phyloP scores from a whole-genome alignment of 495 filamentous ascomycete species.

The Xylona heveae region DNA sequence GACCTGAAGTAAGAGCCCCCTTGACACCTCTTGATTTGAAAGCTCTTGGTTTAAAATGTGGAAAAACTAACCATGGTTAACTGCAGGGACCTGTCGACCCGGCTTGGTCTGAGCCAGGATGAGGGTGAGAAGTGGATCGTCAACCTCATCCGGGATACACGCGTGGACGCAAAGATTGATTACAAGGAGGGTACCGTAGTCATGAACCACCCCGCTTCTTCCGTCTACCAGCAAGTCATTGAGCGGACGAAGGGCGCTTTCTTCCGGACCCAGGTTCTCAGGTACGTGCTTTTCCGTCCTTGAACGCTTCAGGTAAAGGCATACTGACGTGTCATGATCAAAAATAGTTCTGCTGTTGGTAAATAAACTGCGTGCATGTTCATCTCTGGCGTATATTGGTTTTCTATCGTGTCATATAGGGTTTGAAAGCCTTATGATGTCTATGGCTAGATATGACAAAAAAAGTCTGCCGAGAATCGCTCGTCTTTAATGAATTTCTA shows the following conservation, averaged over 20 bases:
- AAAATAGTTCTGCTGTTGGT: no score
- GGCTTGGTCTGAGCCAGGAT: conserved; percentile 72
- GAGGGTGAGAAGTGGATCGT: conserved; percentile 99
- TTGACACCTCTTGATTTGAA: not conserved
- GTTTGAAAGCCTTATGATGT: no score
- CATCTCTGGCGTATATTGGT: no score
- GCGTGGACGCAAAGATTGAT: conserved; percentile 96
- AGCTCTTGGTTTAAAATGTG: not conserved
- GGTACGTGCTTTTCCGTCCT: no score
- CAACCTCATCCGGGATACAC: conserved; percentile 91
- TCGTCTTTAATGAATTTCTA: no score
- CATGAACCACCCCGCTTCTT: conserved; percentile 98
- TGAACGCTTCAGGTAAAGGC: no score
- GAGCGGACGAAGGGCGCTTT: conserved; percentile 90
- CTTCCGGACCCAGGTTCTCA: no score
- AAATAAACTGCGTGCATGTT: no score
- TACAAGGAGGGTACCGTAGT: conserved; percentile 96
- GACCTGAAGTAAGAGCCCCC: conserved; percentile 53
- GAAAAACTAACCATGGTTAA: conserved; percentile 8
- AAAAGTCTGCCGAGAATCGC: no score
- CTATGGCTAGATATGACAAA: no score
- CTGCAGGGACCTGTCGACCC: conserved; percentile 65
- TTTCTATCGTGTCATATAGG: no score
- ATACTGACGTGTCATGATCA: no score
- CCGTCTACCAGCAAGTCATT: conserved; percentile 97